Conservation (phyloP, 2,329 filamentous ascomycete genomes). For the Karstenula rhodostoma region DNA sequence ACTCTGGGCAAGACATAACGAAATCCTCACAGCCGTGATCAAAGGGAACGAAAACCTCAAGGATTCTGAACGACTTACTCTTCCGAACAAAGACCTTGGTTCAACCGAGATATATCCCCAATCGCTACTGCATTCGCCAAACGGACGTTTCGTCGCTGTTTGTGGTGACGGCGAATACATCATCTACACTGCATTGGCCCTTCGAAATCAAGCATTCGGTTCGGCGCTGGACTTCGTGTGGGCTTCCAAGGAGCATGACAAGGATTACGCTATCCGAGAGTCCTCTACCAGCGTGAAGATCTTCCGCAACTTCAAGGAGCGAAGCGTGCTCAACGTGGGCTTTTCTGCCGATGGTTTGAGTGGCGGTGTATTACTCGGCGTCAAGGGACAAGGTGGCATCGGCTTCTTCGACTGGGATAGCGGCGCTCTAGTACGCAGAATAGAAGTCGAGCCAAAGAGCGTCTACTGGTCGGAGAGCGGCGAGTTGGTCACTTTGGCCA, state of each 20-base stretch:
- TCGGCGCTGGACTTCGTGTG: constrained; percentile 95
- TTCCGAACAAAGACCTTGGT: constrained; percentile 93
- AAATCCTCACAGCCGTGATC: constrained; percentile 93
- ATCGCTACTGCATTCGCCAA: constrained; percentile 93
- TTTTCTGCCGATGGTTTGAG: constrained; percentile 93
- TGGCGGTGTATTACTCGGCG: constrained; percentile 88
- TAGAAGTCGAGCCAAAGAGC: constrained; percentile 76
- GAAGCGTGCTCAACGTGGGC: constrained; percentile 90
- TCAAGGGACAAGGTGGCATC: constrained; percentile 92
- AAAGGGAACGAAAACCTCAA: constrained; percentile 90
- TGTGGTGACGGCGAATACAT: constrained; percentile 99
- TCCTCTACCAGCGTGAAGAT: constrained; percentile 94
- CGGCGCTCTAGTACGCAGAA: constrained; percentile 86
- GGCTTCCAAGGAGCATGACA: constrained; percentile 97
- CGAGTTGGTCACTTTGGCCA: constrained; percentile 90
- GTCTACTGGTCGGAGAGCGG: constrained; percentile 98
- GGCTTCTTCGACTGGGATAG: constrained; percentile 97
- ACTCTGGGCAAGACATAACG: constrained; percentile 94
- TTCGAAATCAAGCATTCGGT: constrained; percentile 97
- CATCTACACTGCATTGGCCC: constrained; percentile 95
- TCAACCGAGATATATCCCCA: constrained; percentile 97
- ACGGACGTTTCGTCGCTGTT: constrained; percentile 86
- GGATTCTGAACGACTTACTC: constrained; percentile 84
- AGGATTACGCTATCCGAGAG: constrained; percentile 97
- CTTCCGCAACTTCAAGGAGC: constrained; percentile 97